A percentile compares a stretch with the other conserved stretches of the same genome.
These are phyloP conservation scores for Erigeron philadelphicus DNA, from an alignment of 140 eudicot genomes.

Conservation along the genomic window DNA sequence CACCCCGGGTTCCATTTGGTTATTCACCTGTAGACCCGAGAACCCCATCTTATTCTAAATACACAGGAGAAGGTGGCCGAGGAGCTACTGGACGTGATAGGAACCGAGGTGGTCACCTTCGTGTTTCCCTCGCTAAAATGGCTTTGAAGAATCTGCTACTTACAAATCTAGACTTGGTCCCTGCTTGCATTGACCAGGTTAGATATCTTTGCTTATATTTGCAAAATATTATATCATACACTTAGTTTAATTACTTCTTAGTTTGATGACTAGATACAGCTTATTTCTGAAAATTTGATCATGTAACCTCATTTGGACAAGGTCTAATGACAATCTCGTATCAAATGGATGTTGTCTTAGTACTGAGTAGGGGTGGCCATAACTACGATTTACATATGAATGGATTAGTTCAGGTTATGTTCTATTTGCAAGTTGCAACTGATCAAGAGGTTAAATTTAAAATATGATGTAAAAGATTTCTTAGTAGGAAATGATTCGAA, in stretches of 20 bases:
- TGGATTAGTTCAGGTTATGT: background rate
- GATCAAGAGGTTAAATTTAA: background rate
- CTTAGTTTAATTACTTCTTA: background rate
- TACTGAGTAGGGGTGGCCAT: background rate
- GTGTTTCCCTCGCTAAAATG: slow-evolving; percentile 89
- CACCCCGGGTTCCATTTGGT: slow-evolving; percentile 97
- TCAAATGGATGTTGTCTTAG: background rate
- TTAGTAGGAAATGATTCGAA: background rate
- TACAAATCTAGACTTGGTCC: slow-evolving; percentile 89
- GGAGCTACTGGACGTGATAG: slow-evolving; percentile 80
- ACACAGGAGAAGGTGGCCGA: slow-evolving; percentile 72
- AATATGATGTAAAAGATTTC: background rate
- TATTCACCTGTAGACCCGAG: slow-evolving; percentile 97
- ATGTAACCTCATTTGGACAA: background rate
- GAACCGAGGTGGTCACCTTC: slow-evolving; percentile 88
- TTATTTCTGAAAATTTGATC: background rate
- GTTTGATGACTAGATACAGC: too few species aligned
- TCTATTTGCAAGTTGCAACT: background rate
- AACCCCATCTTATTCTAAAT: slow-evolving; percentile 88
- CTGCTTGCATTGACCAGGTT: slow-evolving; percentile 99
- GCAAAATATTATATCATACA: background rate
- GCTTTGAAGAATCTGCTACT: slow-evolving; percentile 93
- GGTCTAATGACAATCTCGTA: background rate
- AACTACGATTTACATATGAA: background rate
- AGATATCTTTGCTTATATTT: slow-evolving; percentile 5